These are phyloP conservation scores for Ascobolus immersus DNA, from an alignment of 495 filamentous ascomycete genomes.

Conservation along the genomic window DNA sequence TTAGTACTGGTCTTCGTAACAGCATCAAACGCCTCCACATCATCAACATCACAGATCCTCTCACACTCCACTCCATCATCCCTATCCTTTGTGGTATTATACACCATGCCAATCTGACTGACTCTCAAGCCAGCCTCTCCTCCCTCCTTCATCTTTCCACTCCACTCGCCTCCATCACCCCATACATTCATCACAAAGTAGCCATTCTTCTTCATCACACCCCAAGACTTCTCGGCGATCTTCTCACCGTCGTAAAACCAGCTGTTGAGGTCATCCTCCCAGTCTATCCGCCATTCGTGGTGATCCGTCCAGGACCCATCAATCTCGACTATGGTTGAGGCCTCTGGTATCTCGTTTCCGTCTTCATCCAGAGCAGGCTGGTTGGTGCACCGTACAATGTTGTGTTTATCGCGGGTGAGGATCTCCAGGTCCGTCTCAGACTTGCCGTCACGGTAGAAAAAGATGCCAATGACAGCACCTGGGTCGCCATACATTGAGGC, in stretches of 20 bases:
- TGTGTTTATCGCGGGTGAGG: slow-evolving; percentile 30
- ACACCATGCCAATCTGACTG: slow-evolving; percentile 50
- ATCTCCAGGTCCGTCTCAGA: slow-evolving; percentile 63
- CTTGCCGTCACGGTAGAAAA: slow-evolving; percentile 35
- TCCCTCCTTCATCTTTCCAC: slow-evolving; percentile 38
- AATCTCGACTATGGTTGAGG: slow-evolving; percentile 16
- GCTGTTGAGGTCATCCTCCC: slow-evolving; percentile 31
- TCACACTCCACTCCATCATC: neutral
- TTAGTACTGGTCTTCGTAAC: no score
- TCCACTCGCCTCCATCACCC: slow-evolving; percentile 51
- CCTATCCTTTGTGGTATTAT: slow-evolving; percentile 24
- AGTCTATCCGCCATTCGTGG: slow-evolving; percentile 50
- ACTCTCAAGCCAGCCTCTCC: slow-evolving; percentile 39
- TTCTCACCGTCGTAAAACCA: slow-evolving; percentile 41
- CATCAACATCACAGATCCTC: slow-evolving; percentile 9
- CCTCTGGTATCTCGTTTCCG: slow-evolving; percentile 23
- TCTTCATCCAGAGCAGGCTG: slow-evolving; percentile 28
- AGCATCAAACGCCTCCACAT: slow-evolving; percentile 4
- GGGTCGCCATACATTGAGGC: slow-evolving; percentile 26
- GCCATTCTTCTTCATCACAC: slow-evolving; percentile 32
- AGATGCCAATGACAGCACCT: slow-evolving; percentile 44
- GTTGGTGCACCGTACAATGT: slow-evolving; percentile 44
- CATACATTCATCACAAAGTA: slow-evolving; percentile 46
- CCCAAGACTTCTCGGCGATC: slow-evolving; percentile 33
- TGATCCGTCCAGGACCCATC: no score